Evolutionary conservation across 352 stramenopile species (phyloP), one percentile per base, ranked within the genome.

Genomic region (Phytophthora pinifolia): DNA sequence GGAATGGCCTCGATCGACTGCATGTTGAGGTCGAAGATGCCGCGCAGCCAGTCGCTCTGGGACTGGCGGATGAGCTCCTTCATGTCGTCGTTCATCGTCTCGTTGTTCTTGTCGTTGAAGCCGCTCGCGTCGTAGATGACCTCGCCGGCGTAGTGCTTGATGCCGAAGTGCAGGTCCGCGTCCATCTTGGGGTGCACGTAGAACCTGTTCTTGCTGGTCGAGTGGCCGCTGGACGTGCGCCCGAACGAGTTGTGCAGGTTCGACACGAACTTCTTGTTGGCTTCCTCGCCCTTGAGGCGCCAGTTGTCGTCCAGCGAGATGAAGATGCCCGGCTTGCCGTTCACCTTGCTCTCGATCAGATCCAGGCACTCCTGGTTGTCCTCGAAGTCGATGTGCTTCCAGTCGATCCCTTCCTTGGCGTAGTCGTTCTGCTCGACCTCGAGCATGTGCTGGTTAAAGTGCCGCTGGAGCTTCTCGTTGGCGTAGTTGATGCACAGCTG

Each of bases 21-120:
- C 18, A 94, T 78, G 54, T 85, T 94, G 39, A 92, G 56, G 45
- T 93, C 80, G 45, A 96, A 94, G 52, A 96, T 94, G 13, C 77
- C 68, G 34, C 77, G 81, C 50, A 96, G 76, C 83, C 83, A 96
- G 32, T 88, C 76, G 45, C 79, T 94, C 49, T 72, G 63, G 4
- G 82, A 94, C 61, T 93, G 76, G 10, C 94, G 88, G 45, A 96
- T 90, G 9, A 97, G 67, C 53, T 97, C 88, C 69, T 96, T 96
- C 86, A 96, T 95, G 48, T 97, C 91, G 56, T 96, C 88, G 55
- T 97, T 96, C 55, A 99, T 59, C 43, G 90, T 98, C 65, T 99
- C 97, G 52, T 98, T 98, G 84, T 99, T 99, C 74, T 99, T 99
- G 64, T 99, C 96, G 27, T 99, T 97, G 67, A 99, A 99, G 29